A percentile compares a stretch with the other conserved stretches of the same genome.
Conservation (phyloP, 2,329 filamentous ascomycete genomes). For the Colletotrichum coccodes region DNA sequence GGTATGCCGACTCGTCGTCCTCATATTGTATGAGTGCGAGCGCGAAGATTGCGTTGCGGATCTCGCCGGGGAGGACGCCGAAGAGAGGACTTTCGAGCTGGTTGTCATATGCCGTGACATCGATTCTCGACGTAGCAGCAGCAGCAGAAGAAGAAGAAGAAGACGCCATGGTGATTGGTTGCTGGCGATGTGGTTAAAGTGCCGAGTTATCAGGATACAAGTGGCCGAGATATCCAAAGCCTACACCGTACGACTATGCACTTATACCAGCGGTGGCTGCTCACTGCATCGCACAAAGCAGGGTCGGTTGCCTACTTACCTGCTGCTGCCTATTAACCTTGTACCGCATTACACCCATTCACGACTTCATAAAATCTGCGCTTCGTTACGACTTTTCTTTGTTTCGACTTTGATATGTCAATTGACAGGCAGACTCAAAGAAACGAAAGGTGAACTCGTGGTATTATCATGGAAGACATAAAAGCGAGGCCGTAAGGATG, state of each 20-base stretch:
- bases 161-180: background rate
- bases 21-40: slow-evolving; percentile 50
- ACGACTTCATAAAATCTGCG: background rate
- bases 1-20: slow-evolving; percentile 43
- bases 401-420: background rate
- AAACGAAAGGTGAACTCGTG: background rate
- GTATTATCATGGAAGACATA: slow-evolving; percentile 13
- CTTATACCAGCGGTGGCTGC: background rate
- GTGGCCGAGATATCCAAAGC: background rate
- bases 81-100: slow-evolving; percentile 42
- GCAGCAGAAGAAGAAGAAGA: background rate
- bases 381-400: background rate
- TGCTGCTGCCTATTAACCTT: background rate
- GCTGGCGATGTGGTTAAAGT: background rate
- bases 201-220: background rate
- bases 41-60: slow-evolving; percentile 59
- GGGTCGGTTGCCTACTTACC: slow-evolving; percentile 19
- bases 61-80: slow-evolving; percentile 54
- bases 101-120: background rate
- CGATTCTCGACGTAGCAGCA: background rate
- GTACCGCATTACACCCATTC: background rate
- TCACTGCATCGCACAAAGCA: slow-evolving; percentile 1
- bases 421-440: too few species aligned
- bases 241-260: background rate
- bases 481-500: slow-evolving; percentile 24